These are phyloP conservation scores for Miscanthus lutarioriparius DNA, from an alignment of 176 grass and related monocot species.

Conservation along the genomic window DNA sequence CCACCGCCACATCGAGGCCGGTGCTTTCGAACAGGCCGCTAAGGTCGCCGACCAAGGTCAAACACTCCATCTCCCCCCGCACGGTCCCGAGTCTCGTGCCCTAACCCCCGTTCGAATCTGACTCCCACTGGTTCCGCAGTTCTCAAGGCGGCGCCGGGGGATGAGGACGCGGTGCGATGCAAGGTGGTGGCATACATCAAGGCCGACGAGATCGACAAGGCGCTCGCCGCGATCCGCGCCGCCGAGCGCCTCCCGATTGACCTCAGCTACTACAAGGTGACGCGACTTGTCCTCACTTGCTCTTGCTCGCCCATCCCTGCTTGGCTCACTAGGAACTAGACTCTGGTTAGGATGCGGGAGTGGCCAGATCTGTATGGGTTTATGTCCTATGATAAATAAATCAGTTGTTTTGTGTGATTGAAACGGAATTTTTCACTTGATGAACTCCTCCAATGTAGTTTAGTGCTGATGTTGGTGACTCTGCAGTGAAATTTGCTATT, in stretches of 20 bases:
- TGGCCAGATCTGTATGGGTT: slow-evolving; percentile 16
- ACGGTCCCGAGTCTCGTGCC: not conserved
- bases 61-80: not conserved
- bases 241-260: slow-evolving; percentile 69
- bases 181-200: slow-evolving; percentile 91
- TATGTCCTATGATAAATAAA: not conserved
- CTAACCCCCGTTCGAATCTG: slow-evolving; percentile 7
- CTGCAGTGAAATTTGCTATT: not conserved
- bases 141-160: slow-evolving; percentile 62
- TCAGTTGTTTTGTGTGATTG: not conserved
- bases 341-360: slow-evolving; percentile 13
- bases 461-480: not conserved
- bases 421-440: not conserved
- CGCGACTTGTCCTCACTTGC: not conserved
- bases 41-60: slow-evolving; percentile 93
- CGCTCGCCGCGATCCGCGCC: slow-evolving; percentile 66
- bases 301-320: not conserved
- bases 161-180: slow-evolving; percentile 91
- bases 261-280: slow-evolving; percentile 77
- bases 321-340: not conserved
- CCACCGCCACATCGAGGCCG: slow-evolving; percentile 59
- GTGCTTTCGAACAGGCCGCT: slow-evolving; percentile 51
- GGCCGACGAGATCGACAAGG: slow-evolving; percentile 69
- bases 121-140: slow-evolving; percentile 44
- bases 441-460: not conserved